phyloP scores from a whole-genome alignment of 192 early-diverging fungal genomes.

The Blastocladiella britannica region DNA sequence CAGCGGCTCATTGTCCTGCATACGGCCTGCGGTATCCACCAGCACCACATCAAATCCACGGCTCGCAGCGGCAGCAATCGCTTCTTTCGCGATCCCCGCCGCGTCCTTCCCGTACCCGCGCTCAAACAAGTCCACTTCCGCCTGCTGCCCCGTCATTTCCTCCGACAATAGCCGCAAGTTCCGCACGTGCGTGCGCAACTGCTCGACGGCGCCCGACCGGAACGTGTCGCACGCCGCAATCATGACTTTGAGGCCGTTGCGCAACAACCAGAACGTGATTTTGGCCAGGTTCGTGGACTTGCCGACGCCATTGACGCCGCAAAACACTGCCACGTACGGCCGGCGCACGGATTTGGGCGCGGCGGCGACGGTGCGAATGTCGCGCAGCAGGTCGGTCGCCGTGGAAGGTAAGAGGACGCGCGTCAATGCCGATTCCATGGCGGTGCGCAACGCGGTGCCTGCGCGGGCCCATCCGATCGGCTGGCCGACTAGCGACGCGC shows the following conservation, averaged over 20 bases:
- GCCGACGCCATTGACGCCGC: conserved; percentile 90
- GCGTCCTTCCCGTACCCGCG: conserved; percentile 93
- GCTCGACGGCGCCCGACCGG: conserved; percentile 86
- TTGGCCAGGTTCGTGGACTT: conserved; percentile 89
- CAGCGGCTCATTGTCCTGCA: conserved; percentile 96
- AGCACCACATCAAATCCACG: conserved; percentile 74
- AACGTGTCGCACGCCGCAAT: conserved; percentile 96
- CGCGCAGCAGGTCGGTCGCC: conserved; percentile 74
- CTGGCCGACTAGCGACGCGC: conserved; percentile 44
- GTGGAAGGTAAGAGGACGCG: conserved; percentile 74
- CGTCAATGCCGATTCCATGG: conserved; percentile 65
- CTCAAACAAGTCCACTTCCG: conserved; percentile 68
- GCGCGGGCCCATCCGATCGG: conserved; percentile 35
- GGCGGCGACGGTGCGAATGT: conserved; percentile 50
- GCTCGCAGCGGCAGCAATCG: conserved; percentile 50
- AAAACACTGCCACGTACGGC: conserved; percentile 78
- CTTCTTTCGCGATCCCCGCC: conserved; percentile 85
- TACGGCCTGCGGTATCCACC: conserved; percentile 88
- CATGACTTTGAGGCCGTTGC: conserved; percentile 69
- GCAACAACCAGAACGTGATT: conserved; percentile 83
- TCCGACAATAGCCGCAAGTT: conserved; percentile 61
- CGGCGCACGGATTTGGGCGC: too few relatives aligned
- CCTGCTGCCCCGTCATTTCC: conserved; percentile 22
- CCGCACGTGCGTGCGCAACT: conserved; percentile 70
- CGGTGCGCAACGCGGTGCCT: conserved; percentile 41